Percentiles rank a stretch among this genome's conserved stretches.
phyloP scores from a whole-genome alignment of 805 yeast genomes.

The Candida broadrunensis region DNA sequence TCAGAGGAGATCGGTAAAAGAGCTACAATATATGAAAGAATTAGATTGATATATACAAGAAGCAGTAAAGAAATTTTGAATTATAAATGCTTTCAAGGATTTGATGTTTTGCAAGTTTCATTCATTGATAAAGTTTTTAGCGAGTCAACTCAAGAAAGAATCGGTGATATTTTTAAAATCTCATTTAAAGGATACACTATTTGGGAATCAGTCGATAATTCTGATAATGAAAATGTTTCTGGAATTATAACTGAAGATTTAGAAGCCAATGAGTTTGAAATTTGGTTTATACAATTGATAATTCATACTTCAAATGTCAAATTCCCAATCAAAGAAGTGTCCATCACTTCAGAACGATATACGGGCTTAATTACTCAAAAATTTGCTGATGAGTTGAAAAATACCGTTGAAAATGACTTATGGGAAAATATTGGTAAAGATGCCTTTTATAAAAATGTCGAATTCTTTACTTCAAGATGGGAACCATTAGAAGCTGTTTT shows the following conservation, averaged over 20 bases:
- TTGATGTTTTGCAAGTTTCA: background rate
- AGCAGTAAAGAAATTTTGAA: conserved; percentile 12
- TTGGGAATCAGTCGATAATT: background rate
- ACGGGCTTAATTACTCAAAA: conserved; percentile 28
- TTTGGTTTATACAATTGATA: conserved; percentile 31
- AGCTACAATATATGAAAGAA: conserved; percentile 23
- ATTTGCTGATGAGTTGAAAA: conserved; percentile 47
- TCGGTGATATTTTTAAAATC: background rate
- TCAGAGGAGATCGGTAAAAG: conserved; percentile 3
- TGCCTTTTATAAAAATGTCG: conserved; percentile 39
- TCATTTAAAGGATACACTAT: background rate
- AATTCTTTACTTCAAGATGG: conserved; percentile 48
- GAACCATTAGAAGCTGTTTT: conserved; percentile 52
- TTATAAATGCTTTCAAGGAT: conserved; percentile 5
- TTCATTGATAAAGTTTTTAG: background rate
- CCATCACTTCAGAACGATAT: conserved; percentile 1
- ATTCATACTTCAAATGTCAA: conserved; percentile 16
- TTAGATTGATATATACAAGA: conserved; percentile 25
- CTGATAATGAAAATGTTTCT: background rate
- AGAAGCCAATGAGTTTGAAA: conserved; percentile 21
- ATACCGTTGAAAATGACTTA: conserved; percentile 44
- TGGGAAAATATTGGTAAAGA: conserved; percentile 49
- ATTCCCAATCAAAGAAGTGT: conserved; percentile 2
- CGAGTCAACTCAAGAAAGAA: background rate
- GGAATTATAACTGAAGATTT: conserved; percentile 30